A percentile compares a stretch with the other conserved stretches of the same genome.
Evolutionary conservation across 2,329 filamentous ascomycete species (phyloP).

Genomic region (Alternaria infectoria): DNA sequence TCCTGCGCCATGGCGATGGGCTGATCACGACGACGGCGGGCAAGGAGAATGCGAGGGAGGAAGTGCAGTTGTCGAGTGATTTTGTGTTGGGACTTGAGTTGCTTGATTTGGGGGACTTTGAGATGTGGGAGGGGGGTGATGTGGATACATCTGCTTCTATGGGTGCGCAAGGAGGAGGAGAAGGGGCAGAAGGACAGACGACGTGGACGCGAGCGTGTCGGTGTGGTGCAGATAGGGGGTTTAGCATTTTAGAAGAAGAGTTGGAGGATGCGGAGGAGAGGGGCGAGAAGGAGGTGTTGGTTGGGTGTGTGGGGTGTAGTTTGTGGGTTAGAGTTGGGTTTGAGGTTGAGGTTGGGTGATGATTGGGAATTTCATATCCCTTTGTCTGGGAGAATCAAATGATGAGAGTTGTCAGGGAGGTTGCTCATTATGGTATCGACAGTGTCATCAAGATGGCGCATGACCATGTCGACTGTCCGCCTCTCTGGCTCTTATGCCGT

Average conservation of each 20-base stretch:
- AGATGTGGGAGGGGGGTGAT: constrained; percentile 1
- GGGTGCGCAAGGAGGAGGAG: constrained; percentile 26
- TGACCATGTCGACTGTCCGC: not conserved
- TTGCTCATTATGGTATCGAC: no score
- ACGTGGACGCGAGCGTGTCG: constrained; percentile 62
- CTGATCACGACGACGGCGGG: not conserved
- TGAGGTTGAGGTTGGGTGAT: constrained; percentile 53
- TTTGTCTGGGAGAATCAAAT: not conserved
- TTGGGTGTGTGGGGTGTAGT: constrained; percentile 68
- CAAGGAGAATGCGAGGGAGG: not conserved
- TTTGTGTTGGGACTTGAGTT: constrained; percentile 60
- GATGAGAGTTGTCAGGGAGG: no score
- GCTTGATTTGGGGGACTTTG: constrained; percentile 63
- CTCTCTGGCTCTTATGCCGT: rapidly evolving
- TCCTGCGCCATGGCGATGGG: constrained; percentile 7
- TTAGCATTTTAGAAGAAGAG: constrained; percentile 61
- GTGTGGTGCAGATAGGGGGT: constrained; percentile 65
- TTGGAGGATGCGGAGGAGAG: constrained; percentile 58
- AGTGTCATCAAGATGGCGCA: not conserved
- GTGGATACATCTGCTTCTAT: not conserved
- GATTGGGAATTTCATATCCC: no score
- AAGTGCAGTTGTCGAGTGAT: constrained; percentile 17
- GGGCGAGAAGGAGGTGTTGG: constrained; percentile 64
- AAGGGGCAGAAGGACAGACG: constrained; percentile 3
- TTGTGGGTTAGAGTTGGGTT: constrained; percentile 68